phyloP scores from a whole-genome alignment of 2,329 filamentous ascomycete species.

The Aspergillus tamarii region DNA sequence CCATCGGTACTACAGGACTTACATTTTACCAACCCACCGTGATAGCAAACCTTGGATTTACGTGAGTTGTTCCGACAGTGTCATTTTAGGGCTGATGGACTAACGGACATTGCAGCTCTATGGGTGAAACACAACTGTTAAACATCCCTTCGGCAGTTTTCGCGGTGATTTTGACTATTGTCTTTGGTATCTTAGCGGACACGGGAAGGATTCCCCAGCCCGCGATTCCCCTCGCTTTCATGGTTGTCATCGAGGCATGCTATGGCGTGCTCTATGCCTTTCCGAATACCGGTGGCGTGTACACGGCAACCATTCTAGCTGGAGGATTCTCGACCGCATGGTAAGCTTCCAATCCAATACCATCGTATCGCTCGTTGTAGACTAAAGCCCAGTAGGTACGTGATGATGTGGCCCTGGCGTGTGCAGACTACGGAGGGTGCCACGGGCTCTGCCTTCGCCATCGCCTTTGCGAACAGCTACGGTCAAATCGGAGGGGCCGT shows the following conservation, averaged over 20 bases:
- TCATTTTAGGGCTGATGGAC: rapidly evolving
- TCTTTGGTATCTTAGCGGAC: slow-evolving; percentile 6
- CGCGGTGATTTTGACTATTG: neutral
- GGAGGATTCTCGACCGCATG: neutral
- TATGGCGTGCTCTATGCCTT: slow-evolving; percentile 13
- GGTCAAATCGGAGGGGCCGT: slow-evolving; percentile 25
- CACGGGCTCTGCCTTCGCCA: slow-evolving; percentile 18
- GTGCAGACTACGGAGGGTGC: slow-evolving; percentile 15
- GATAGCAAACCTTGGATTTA: slow-evolving; percentile 10
- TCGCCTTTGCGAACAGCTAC: slow-evolving; percentile 25
- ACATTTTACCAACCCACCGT: slow-evolving; percentile 13
- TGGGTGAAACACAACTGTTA: neutral
- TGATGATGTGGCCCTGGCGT: slow-evolving; percentile 19
- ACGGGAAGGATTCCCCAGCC: slow-evolving; percentile 8
- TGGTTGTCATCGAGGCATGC: slow-evolving; percentile 10
- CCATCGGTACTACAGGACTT: slow-evolving; percentile 5
- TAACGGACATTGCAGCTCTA: neutral
- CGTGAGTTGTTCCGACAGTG: neutral
- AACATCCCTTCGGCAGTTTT: slow-evolving; percentile 8
- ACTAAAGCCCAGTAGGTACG: neutral
- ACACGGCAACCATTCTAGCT: slow-evolving; percentile 1
- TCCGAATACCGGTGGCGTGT: slow-evolving; percentile 10
- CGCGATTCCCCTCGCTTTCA: slow-evolving; percentile 1
- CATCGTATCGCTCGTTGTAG: no score
- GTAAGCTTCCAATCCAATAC: neutral